Conservation (phyloP, 2,329 filamentous ascomycete species). For the Verticillium isaacii region DNA sequence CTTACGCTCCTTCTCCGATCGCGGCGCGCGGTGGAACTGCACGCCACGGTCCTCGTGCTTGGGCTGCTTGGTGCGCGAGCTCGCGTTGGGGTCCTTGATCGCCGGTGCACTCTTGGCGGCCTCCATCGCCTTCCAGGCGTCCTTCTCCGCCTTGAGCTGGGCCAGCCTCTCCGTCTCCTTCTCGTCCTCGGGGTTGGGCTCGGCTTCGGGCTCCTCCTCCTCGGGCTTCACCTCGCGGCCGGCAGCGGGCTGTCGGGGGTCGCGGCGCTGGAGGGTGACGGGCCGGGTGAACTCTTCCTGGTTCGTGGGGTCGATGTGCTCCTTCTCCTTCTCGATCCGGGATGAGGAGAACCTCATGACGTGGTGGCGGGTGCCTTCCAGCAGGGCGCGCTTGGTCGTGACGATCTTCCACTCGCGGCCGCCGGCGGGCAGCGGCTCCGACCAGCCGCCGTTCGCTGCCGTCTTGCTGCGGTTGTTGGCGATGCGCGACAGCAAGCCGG, state of each 20-base stretch:
- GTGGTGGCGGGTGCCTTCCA: constrained; percentile 79
- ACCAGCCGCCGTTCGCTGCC: constrained; percentile 48
- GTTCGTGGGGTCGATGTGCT: constrained; percentile 62
- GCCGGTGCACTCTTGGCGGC: constrained; percentile 90
- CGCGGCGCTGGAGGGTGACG: constrained; percentile 82
- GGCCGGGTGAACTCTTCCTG: constrained; percentile 82
- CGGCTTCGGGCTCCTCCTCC: constrained; percentile 22
- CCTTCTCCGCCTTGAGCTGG: constrained; percentile 70
- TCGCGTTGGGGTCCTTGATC: constrained; percentile 48
- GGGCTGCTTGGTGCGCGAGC: constrained; percentile 59
- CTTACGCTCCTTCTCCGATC: constrained; percentile 74
- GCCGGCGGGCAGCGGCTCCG: constrained; percentile 40
- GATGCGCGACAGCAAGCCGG: not conserved
- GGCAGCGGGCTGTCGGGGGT: constrained; percentile 67
- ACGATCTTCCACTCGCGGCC: constrained; percentile 54
- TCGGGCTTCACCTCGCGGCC: constrained; percentile 61
- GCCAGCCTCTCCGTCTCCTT: constrained; percentile 61
- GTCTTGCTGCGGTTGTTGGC: constrained; percentile 9
- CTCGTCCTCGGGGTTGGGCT: constrained; percentile 42
- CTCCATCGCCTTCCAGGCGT: constrained; percentile 81
- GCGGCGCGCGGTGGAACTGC: constrained; percentile 78
- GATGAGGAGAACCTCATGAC: constrained; percentile 72
- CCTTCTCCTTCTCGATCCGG: constrained; percentile 41
- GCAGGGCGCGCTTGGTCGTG: constrained; percentile 75
- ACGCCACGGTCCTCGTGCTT: constrained; percentile 75